Percentiles rank a stretch among this genome's conserved stretches.
Conservation (phyloP, 208 protist species). For the Sergeia podlipaevii region DNA sequence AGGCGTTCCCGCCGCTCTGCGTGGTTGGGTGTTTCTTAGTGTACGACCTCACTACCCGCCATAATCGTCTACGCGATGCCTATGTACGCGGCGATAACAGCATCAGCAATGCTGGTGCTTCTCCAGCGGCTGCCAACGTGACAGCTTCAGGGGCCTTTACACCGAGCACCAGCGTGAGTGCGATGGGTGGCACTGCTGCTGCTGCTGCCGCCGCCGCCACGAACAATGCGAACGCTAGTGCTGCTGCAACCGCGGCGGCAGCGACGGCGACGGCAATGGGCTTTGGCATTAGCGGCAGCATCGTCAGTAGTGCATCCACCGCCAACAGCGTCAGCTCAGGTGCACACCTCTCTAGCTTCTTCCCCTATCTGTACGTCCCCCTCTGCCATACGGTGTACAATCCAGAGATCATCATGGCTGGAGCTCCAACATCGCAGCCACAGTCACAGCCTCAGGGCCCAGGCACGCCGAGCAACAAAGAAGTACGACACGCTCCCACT, state of each 20-base stretch:
- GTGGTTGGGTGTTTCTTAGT: constrained; percentile 60
- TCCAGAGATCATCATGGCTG: not conserved
- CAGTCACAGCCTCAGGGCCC: not conserved
- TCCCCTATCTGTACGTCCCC: too few relatives aligned
- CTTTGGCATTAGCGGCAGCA: too few relatives aligned
- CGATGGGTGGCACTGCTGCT: too few relatives aligned
- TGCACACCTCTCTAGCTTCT: too few relatives aligned
- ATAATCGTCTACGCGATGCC: constrained; percentile 37
- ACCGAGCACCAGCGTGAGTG: too few relatives aligned
- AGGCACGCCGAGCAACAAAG: too few relatives aligned
- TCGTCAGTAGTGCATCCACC: too few relatives aligned
- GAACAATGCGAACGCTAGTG: constrained; percentile 6
- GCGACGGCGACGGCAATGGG: not conserved
- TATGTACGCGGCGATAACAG: constrained; percentile 9
- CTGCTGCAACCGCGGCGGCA: constrained; percentile 9
- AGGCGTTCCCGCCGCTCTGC: constrained; percentile 62
- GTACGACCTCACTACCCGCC: constrained; percentile 61
- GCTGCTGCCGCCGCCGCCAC: not conserved
- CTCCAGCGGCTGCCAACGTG: too few relatives aligned
- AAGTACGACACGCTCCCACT: too few relatives aligned
- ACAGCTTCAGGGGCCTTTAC: not conserved
- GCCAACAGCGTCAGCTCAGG: too few relatives aligned
- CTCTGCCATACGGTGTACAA: not conserved
- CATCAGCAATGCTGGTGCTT: too few relatives aligned
- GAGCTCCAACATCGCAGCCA: not conserved